Conservation (phyloP, 805 yeast genomes). For the Cyberlindnera suaveolens region DNA sequence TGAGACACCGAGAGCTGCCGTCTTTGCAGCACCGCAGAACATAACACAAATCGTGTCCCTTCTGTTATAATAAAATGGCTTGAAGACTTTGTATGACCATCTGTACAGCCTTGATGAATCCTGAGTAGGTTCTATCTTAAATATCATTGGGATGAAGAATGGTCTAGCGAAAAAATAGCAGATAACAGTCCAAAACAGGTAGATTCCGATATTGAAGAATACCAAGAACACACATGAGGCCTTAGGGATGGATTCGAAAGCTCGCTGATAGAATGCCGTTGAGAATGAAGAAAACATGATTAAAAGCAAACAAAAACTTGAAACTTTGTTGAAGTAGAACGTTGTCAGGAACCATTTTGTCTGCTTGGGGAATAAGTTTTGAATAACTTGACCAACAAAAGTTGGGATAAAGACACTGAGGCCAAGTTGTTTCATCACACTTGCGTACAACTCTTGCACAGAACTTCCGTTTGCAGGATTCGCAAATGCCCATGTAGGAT, state of each 20-base stretch:
- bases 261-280: constrained; percentile 79
- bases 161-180: constrained; percentile 61
- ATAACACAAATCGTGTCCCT: constrained; percentile 71
- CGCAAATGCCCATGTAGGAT: constrained; percentile 63
- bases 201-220: constrained; percentile 77
- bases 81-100: constrained; percentile 29
- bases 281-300: constrained; percentile 78
- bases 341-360: constrained; percentile 53
- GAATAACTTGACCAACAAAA: constrained; percentile 82
- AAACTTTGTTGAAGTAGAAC: constrained; percentile 63
- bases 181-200: constrained; percentile 65
- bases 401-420: constrained; percentile 77
- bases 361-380: constrained; percentile 61
- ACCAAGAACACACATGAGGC: constrained; percentile 69
- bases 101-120: constrained; percentile 39
- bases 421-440: constrained; percentile 86
- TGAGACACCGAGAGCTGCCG: constrained; percentile 89
- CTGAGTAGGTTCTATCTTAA: constrained; percentile 42
- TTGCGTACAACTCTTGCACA: constrained; percentile 52
- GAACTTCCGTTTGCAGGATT: constrained; percentile 62
- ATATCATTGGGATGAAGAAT: constrained; percentile 37
- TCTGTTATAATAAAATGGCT: constrained; percentile 67
- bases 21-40: constrained; percentile 90
- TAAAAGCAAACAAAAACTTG: constrained; percentile 71
- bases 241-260: constrained; percentile 66